These are phyloP conservation scores for Tagetes erecta DNA, from an alignment of 129 eudicot genomes.

Conservation along the genomic window DNA sequence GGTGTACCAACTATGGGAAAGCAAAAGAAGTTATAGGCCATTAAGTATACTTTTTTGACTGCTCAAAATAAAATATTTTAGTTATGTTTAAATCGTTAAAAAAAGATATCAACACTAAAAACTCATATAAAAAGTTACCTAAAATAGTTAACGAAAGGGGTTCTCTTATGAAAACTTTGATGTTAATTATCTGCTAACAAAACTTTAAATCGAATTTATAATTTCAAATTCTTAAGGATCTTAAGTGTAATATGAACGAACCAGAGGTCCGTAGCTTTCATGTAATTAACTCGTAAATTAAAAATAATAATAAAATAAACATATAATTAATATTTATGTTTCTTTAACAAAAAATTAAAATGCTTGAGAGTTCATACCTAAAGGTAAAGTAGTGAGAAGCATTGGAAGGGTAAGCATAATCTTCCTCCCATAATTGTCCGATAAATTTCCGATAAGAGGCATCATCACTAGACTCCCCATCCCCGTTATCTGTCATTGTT, in stretches of 20 bases:
- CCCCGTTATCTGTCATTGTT: constrained; percentile 58
- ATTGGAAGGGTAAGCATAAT: constrained; percentile 77
- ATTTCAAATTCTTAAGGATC: too few species aligned
- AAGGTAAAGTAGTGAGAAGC: constrained; percentile 64
- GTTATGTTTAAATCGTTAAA: too few species aligned
- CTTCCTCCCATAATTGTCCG: constrained; percentile 81
- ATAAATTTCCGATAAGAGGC: constrained; percentile 81
- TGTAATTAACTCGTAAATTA: too few species aligned
- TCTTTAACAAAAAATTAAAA: background rate
- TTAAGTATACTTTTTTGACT: background rate
- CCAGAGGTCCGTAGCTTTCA: too few species aligned
- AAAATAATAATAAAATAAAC: too few species aligned
- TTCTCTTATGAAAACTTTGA: too few species aligned
- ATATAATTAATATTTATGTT: background rate
- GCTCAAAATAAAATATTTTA: background rate
- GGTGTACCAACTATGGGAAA: background rate
- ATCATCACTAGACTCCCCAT: constrained; percentile 81
- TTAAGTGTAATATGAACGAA: too few species aligned
- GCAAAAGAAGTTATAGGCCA: background rate
- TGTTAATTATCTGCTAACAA: too few species aligned
- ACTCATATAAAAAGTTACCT: too few species aligned
- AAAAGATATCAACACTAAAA: background rate
- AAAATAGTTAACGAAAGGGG: too few species aligned
- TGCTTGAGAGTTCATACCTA: constrained; percentile 39
- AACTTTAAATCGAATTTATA: too few species aligned